These are phyloP conservation scores for Colletotrichum sp. DNA, from an alignment of 2,329 filamentous ascomycete genomes.

Conservation along the genomic window DNA sequence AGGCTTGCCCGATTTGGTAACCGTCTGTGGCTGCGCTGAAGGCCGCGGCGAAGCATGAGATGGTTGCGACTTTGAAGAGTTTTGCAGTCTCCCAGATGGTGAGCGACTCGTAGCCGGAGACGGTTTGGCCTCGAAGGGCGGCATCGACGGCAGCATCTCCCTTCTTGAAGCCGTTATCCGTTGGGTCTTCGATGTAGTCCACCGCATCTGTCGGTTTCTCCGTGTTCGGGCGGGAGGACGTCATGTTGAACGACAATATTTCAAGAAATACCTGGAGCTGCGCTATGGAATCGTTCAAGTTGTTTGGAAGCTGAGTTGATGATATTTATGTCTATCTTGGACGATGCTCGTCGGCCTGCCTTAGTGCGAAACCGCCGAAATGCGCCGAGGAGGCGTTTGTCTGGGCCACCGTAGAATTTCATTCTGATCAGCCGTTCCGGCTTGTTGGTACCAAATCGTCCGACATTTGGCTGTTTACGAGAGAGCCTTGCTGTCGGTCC, in stretches of 20 bases:
- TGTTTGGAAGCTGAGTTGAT: background rate
- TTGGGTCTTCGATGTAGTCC: background rate
- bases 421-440: background rate
- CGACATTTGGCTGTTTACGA: background rate
- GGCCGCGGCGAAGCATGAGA: slow-evolving; percentile 28
- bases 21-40: slow-evolving; percentile 30
- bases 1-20: slow-evolving; percentile 29
- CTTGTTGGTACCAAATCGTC: background rate
- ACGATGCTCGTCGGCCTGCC: background rate
- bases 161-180: background rate
- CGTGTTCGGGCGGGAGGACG: background rate
- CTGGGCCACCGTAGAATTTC: background rate
- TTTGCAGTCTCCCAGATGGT: slow-evolving; percentile 29
- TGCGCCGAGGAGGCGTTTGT: background rate
- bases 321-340: background rate
- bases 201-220: background rate
- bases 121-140: slow-evolving; percentile 24
- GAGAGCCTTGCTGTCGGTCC: background rate
- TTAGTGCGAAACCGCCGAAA: background rate
- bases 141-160: slow-evolving; percentile 20
- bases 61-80: slow-evolving; percentile 28
- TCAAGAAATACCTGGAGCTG: too few relatives aligned
- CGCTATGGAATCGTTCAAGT: background rate
- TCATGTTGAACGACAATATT: background rate
- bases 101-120: slow-evolving; percentile 30